Percentiles rank a stretch among this genome's conserved stretches.
Conservation (phyloP, 1,139 yeast genomes). For the Diutina sp. region DNA sequence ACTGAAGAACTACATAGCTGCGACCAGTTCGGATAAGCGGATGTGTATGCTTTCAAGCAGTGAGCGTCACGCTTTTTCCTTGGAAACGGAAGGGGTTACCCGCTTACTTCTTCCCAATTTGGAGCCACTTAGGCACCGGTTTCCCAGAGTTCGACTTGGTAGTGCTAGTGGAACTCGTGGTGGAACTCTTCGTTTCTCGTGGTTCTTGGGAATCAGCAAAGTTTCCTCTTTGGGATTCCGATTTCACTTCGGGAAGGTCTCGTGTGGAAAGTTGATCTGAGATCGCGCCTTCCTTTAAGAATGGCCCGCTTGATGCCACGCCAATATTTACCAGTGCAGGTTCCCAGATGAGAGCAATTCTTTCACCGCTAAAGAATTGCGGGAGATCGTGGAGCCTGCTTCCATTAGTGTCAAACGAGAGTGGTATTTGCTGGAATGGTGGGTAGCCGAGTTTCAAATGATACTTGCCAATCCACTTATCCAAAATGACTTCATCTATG, state of each 20-base stretch:
- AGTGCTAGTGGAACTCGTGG: background rate
- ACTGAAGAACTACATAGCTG: background rate
- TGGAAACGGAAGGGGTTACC: background rate
- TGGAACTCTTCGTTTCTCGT: background rate
- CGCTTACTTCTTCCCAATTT: background rate
- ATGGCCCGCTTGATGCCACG: conserved; percentile 9
- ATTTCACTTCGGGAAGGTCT: conserved; percentile 28
- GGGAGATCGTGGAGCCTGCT: conserved; percentile 19
- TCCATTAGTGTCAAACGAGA: conserved; percentile 19
- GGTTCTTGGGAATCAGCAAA: conserved; percentile 9
- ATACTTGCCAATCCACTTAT: conserved; percentile 22
- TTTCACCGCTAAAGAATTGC: conserved; percentile 17
- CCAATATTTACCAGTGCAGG: conserved; percentile 10
- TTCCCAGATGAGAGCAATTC: conserved; percentile 26
- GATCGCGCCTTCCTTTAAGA: conserved; percentile 9
- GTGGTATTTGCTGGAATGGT: conserved; percentile 26
- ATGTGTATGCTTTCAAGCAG: background rate
- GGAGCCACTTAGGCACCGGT: background rate
- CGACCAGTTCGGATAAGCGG: background rate
- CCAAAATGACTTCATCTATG: conserved; percentile 23
- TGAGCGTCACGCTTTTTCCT: background rate
- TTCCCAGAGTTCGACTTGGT: too few species aligned
- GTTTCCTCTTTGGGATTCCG: conserved; percentile 20
- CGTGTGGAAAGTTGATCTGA: conserved; percentile 10
- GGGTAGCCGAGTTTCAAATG: conserved; percentile 25